Percentiles rank a stretch among this genome's conserved stretches.
phyloP scores from a whole-genome alignment of 345 rosid species.

The Adansonia digitata region DNA sequence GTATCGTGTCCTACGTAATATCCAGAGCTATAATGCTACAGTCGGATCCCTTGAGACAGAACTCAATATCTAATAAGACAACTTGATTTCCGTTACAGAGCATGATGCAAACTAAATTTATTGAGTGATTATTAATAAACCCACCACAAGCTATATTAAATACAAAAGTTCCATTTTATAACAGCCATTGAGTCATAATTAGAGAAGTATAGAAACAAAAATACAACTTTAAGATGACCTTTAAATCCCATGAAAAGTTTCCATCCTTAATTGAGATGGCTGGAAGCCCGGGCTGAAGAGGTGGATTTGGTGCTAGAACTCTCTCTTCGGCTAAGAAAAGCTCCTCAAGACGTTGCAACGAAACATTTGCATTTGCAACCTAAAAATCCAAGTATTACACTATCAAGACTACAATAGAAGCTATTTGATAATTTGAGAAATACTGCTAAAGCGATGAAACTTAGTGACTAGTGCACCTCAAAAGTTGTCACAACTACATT shows the following conservation, averaged over 20 bases:
- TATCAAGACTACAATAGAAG: background rate
- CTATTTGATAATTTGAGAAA: background rate
- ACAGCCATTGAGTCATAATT: background rate
- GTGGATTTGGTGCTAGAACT: conserved; percentile 68
- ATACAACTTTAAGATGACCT: conserved; percentile 36
- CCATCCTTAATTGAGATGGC: conserved; percentile 82
- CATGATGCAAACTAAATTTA: background rate
- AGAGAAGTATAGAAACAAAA: background rate
- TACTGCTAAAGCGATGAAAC: background rate
- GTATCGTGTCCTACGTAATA: background rate
- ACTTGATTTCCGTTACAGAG: background rate
- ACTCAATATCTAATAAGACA: background rate
- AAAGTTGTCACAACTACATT: background rate
- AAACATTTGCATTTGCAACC: conserved; percentile 89
- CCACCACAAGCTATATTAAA: background rate
- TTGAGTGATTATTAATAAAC: background rate
- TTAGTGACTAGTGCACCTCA: background rate
- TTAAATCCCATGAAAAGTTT: conserved; percentile 80
- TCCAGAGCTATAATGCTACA: background rate
- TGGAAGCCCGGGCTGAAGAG: conserved; percentile 62
- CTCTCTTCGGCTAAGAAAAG: conserved; percentile 82
- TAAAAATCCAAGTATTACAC: conserved; percentile 15
- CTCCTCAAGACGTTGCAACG: conserved; percentile 85
- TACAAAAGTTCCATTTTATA: background rate
- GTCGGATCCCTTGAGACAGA: background rate